Evolutionary conservation across 2,329 filamentous ascomycete species (phyloP), one percentile per base, ranked within the genome.

Genomic region (Chaetomiaceae sp.): DNA sequence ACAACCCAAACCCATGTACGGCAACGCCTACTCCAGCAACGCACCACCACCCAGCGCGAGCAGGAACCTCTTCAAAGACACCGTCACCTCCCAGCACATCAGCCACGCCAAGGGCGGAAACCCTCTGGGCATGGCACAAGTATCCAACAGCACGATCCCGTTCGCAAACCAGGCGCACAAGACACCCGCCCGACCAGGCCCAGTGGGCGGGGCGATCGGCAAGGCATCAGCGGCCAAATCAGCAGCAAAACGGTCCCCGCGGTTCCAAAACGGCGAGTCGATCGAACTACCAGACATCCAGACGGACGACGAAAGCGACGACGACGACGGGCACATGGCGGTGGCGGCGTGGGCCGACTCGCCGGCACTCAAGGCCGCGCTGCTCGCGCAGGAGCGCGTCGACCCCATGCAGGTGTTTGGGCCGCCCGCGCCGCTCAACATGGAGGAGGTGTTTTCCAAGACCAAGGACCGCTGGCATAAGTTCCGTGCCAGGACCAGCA

Each of bases 361-460:
- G 3, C 91, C 92, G 10, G 86, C 89, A 56, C 79, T 99, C 40
- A 82, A 85, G 16, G 76, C 81, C 47, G 80, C 89, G 49, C 79
- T 99, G 21, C 79, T 85, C 52, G 77, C 82, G 44, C 95, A 99
- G 66, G 91, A 99, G 67, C 81, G 83, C 9, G 78, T 93, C 59
- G 90, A 99, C 62, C 89, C 90, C 0, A 82, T 88, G 62, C 74
- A 79, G 33, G 87, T 99, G 47, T 99, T 99, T 64, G 93, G 93
- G 0, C 87, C 89, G 0, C 89, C 95, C 20, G 85, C 81, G 10
- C 88, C 90, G 12, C 76, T 99, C 58, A 89, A 89, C 63, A 93
- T 99, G 85, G 95, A 99, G 63, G 91, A 97, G 65, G 90, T 96
- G 27, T 99, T 99, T 70, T 86, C 79, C 69, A 89, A 90, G 67